Base-by-base conservation (phyloP, 805 yeast species). In the Saccharomycopsis sp. region DNA sequence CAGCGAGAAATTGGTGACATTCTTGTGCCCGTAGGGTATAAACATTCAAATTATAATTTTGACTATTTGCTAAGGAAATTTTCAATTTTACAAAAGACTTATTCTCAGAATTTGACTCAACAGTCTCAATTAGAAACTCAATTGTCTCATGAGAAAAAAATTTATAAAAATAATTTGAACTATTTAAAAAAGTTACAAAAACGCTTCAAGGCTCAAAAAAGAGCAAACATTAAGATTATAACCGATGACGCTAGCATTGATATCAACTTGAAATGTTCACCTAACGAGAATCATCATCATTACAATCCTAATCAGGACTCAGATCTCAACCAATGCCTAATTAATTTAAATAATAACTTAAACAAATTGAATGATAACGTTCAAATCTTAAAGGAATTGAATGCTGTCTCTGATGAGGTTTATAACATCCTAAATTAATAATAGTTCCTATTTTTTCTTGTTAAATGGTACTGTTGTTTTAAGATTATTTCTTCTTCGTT, bases 11-110 rank as follows among this genome's bases (percentile, higher is more conserved):
- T 48, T 8, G 16, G 23, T 8, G 52, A 43, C 9, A 40, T 38
- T 2, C 31, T 48, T 14, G 52, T 48, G 20, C 52, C 52, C 14
- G 21, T 5, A 11, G 52, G 52, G 13, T 45, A 38, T 14, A 41
- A 34, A 16, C 27, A 26, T 13, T 21, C 29, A 21, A 38, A 41
- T 14, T 48, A 43, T 22, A 44, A 39, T 33, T 19, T 45, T 6
- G 52, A 45, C 19, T 28, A 41, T 23, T 32, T 41, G 17, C 17
- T 39, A 13, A n/a, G 19, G n/a, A 29, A 27, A n/a, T 40, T 27
- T 7, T 22, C 34, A 8, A 22, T 22, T 14, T 20, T 48, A 14
- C 46, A 45, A 32, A 38, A 48, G 20, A 38, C 17, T 8, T 45
- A 41, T 38, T 38, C 46, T 11, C 37, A 45, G 4, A 45, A 35